phyloP scores from a whole-genome alignment of 768 basidiomycete species.

The Panaeolus cyanescens region DNA sequence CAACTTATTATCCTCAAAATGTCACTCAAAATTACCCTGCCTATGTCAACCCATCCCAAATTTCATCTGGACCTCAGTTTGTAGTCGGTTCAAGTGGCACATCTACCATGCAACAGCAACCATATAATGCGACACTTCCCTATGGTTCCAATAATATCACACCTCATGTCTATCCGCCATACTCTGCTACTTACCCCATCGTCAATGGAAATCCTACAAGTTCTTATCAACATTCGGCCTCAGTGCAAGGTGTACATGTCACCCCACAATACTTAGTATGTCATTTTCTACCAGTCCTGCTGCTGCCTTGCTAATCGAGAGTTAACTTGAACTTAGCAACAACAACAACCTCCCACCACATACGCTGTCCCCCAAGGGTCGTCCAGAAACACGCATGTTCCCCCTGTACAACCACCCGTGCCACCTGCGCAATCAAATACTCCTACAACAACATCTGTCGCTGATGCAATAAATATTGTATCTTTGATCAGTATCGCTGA shows the following conservation, averaged over 20 bases:
- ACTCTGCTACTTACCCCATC: neutral
- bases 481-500: neutral
- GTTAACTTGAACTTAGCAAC: no score
- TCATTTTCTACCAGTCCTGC: no score
- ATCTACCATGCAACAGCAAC: neutral
- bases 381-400: neutral
- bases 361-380: no score
- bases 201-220: neutral
- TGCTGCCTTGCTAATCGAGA: no score
- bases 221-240: neutral
- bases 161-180: neutral
- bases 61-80: neutral
- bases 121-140: neutral
- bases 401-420: neutral
- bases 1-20: neutral
- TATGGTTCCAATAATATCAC: neutral
- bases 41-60: neutral
- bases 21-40: neutral
- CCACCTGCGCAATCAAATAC: neutral
- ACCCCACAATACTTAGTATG: no score
- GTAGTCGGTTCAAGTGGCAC: neutral
- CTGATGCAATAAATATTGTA: neutral
- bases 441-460: neutral
- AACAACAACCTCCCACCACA: no score
- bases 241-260: no score